A percentile compares a stretch with the other conserved stretches of the same genome.
Conservation (phyloP, 495 filamentous ascomycete genomes). For the Aspergillus incahuasiensis region DNA sequence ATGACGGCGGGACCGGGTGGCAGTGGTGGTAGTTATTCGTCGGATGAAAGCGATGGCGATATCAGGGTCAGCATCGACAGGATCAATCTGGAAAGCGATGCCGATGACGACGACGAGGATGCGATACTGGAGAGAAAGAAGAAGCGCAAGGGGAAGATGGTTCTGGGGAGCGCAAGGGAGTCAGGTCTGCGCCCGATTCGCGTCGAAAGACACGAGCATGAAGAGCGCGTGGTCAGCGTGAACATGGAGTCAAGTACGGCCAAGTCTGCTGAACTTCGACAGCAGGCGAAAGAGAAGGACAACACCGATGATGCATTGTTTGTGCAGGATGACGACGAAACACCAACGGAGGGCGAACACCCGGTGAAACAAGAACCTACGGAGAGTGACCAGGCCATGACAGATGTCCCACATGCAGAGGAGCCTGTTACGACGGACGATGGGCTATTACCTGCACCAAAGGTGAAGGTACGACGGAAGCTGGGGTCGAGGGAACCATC, state of each 20-base stretch:
- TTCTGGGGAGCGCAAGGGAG: conserved; percentile 1
- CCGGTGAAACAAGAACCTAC: conserved; percentile 43
- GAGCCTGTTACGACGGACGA: conserved; percentile 29
- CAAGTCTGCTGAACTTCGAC: conserved; percentile 39
- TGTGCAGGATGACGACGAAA: conserved; percentile 26
- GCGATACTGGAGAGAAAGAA: conserved; percentile 30
- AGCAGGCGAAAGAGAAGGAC: conserved; percentile 32
- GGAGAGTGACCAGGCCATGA: conserved; percentile 38
- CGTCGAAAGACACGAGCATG: conserved; percentile 48
- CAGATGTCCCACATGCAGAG: conserved; percentile 28
- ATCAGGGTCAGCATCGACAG: conserved; percentile 45
- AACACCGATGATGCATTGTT: conserved; percentile 26
- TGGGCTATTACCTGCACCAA: conserved; percentile 35
- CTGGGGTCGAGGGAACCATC: conserved; percentile 21
- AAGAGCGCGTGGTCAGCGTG: conserved; percentile 44
- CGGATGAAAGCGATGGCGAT: conserved; percentile 40
- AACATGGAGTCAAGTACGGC: conserved; percentile 49
- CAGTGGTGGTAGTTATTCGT: conserved; percentile 26
- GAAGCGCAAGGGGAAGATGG: conserved; percentile 21
- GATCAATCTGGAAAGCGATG: conserved; percentile 46
- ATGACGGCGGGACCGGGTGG: conserved; percentile 23
- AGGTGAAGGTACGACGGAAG: conserved; percentile 37
- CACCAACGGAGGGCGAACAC: conserved; percentile 16
- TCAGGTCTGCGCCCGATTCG: conserved; percentile 43
- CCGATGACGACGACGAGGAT: conserved; percentile 16